Conservation (phyloP, 225 moss, liverwort and hornwort species). For the Neckera pumila region DNA sequence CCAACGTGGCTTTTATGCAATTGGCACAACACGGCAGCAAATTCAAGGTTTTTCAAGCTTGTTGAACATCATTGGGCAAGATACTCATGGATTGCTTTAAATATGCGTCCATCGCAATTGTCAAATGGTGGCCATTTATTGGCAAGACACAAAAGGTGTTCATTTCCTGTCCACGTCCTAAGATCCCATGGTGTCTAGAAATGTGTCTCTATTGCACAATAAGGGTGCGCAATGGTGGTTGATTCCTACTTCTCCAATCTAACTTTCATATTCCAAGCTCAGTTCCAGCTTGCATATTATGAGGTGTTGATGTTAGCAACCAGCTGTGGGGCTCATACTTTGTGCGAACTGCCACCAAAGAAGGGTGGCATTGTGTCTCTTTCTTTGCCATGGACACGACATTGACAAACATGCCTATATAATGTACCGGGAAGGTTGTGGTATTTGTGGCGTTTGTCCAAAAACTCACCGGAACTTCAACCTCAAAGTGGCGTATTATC, state of each 20-base stretch:
- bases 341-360: neutral
- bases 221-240: accelerated
- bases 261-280: neutral
- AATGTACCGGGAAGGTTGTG: neutral
- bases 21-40: accelerated
- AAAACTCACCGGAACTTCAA: neutral
- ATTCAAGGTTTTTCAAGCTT: neutral
- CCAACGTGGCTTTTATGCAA: neutral
- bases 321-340: neutral
- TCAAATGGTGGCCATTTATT: neutral
- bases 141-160: neutral
- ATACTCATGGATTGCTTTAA: accelerated
- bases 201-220: neutral
- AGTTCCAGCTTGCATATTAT: too few species aligned
- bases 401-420: neutral
- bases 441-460: too few species aligned
- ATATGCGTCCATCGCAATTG: accelerated
- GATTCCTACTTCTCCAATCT: neutral
- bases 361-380: neutral
- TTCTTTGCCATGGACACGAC: neutral
- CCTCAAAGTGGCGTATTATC: neutral
- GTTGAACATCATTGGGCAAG: accelerated
- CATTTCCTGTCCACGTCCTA: accelerated
- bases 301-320: neutral
- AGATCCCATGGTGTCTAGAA: neutral